Evolutionary conservation across 768 basidiomycete genomes (phyloP).

Genomic region (Tricholoma bakamatsutake): DNA sequence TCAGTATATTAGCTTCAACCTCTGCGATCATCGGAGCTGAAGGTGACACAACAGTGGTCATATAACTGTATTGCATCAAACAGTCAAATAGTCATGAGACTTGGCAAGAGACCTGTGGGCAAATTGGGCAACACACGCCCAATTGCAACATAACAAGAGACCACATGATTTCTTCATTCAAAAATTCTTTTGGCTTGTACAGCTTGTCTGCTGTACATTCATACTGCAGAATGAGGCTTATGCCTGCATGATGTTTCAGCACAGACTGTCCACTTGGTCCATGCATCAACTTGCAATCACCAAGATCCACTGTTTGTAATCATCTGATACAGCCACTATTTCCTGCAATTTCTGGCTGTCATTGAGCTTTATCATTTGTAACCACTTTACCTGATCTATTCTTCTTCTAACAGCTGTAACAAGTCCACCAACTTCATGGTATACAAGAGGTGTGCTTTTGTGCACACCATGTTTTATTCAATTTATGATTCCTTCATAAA

Average conservation of each 20-base stretch:
- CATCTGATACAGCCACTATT: neutral
- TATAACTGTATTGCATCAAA: too few relatives aligned
- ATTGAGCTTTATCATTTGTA: slow-evolving; percentile 5
- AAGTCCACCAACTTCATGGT: too few relatives aligned
- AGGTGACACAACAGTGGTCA: too few relatives aligned
- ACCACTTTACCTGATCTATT: neutral
- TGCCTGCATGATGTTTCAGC: slow-evolving; percentile 4
- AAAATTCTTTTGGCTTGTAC: slow-evolving; percentile 14
- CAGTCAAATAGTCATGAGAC: too few relatives aligned
- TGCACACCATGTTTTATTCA: too few relatives aligned
- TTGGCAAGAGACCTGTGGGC: too few relatives aligned
- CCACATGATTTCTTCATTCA: slow-evolving; percentile 11
- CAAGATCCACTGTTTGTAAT: slow-evolving; percentile 12
- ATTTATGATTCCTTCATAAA: too few relatives aligned
- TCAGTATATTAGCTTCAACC: too few relatives aligned
- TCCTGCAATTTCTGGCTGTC: neutral
- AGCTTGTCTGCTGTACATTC: slow-evolving; percentile 7
- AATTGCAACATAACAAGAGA: too few relatives aligned
- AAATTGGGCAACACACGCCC: too few relatives aligned
- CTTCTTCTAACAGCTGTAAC: neutral
- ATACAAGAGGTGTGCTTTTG: too few relatives aligned
- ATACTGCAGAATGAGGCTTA: slow-evolving; percentile 3
- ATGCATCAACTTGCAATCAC: slow-evolving; percentile 10
- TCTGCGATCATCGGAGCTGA: too few relatives aligned
- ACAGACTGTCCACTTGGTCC: slow-evolving; percentile 9